Evolutionary conservation across 345 rosid genomes (phyloP), one percentile per base, ranked within the genome.

Genomic region (Garcia nutans): DNA sequence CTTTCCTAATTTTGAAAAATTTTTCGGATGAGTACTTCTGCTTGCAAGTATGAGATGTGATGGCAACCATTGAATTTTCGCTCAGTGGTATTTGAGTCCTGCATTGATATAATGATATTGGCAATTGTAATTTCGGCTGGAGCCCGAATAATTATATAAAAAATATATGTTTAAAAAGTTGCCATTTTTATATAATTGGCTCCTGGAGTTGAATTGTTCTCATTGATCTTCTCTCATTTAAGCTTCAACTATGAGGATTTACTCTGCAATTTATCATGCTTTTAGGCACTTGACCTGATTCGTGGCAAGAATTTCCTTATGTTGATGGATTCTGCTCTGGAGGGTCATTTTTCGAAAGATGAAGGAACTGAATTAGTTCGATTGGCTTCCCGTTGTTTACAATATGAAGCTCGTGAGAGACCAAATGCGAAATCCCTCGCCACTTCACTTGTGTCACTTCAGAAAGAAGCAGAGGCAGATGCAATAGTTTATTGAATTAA

Each of bases 301-400:
- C 95, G 93, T 4, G 90, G 95, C 76, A 96, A 93, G 84, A 93
- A 93, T 83, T 91, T 91, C 79, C 82, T 87, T 75, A 91, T 93
- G 92, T 81, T 96, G 85, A 96, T 93, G 98, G 98, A 93, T 82
- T 96, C 99, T 68, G 93, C 95, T 75, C 82, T 96, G 79, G 99
- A 96, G 82, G 97, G 94, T 58, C 95, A 92, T 75, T 91, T 91
- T 81, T 91, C 97, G 42, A 92, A 92, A 82, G 99, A 96, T 75
- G 99, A 96, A 79, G 91, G 98, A 83, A 85, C 95, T 49, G 97
- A 96, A 83, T 82, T 96, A 74, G 90, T 92, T 77, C 84, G 89
- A 58, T 81, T 96, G 74, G 97, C 98, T 78, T 87, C 98, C 20
- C 95, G 98, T 50, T 93, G 98, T 85, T 89, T 93, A 74, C 92